Evolutionary conservation across 495 filamentous ascomycete genomes (phyloP), one percentile per base, ranked within the genome.

Genomic region (Annulohypoxylon maeteangense): DNA sequence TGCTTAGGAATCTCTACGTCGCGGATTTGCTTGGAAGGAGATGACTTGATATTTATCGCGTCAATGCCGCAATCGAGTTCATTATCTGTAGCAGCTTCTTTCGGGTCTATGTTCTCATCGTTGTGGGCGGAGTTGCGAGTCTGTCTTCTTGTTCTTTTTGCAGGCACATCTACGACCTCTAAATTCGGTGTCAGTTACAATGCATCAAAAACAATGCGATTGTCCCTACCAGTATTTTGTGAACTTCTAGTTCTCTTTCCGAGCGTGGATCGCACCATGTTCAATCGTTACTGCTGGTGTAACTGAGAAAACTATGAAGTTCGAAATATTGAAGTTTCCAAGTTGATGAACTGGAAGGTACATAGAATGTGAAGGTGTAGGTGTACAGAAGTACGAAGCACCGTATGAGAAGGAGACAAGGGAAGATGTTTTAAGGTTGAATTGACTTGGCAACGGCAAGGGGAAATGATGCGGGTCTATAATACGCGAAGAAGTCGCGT

Each of bases 161-260:
- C 67, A 85, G 88, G 70, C 54, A 73, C 70, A 67, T 78, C 72
- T 71, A 67, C 40, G 22, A 47, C n/a, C 54, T 65, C 68, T 78
- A 62, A 62, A 36, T 22, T 78, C 7, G 79, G 51, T 53, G 79
- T 85, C 79, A 83, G 74, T 71, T 67, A 51, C 75, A 58, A 72
- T 71, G 63, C 57, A 69, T 78, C 55, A 53, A 31, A 7, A 51
- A 74, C 51, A 56, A 51, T 53, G 40, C 31, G 47, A 65, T 58
- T 29, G 75, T 14, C 72, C 83, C 78, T 90, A 93, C 92, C 89
- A 79, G 83, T 80, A 72, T 84, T 72, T 75, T 78, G 70, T 69
- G 82, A 81, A 76, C 81, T 79, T 83, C 89, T 83, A 78, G 86
- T 86, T 72, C 93, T 89, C 87, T 96, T 94, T 77, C 91, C 90